These are phyloP conservation scores for Ophiosphaerella korrae DNA, from an alignment of 2,329 filamentous ascomycete species.

Conservation along the genomic window DNA sequence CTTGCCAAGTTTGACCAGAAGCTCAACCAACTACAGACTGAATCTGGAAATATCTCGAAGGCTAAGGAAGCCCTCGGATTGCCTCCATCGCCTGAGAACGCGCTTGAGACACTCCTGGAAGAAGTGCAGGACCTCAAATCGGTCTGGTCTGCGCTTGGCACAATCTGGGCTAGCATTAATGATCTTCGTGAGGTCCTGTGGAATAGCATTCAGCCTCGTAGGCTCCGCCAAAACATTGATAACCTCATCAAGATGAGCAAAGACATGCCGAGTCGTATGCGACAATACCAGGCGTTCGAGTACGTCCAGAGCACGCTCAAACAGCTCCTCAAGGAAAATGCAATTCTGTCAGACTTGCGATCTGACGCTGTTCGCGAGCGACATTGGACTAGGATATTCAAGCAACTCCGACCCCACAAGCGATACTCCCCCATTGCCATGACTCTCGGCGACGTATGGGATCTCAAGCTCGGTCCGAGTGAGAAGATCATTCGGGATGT, in stretches of 20 bases:
- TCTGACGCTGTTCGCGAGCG: constrained; percentile 95
- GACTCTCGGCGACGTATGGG: constrained; percentile 98
- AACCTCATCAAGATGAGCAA: constrained; percentile 96
- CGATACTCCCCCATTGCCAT: constrained; percentile 92
- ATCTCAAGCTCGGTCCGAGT: constrained; percentile 85
- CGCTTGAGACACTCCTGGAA: constrained; percentile 84
- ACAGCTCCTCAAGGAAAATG: constrained; percentile 87
- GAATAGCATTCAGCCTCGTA: constrained; percentile 94
- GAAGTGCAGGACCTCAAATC: constrained; percentile 99
- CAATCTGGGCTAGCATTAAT: constrained; percentile 95
- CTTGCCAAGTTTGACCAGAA: constrained; percentile 81
- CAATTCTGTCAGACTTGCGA: constrained; percentile 85
- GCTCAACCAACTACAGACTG: constrained; percentile 82
- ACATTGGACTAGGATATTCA: constrained; percentile 98
- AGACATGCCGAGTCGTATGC: constrained; percentile 98
- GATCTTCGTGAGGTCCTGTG: constrained; percentile 91
- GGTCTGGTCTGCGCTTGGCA: constrained; percentile 93
- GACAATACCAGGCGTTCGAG: constrained; percentile 99
- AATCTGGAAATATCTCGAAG: constrained; percentile 91
- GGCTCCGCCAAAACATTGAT: constrained; percentile 87
- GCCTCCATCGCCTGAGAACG: constrained; percentile 76
- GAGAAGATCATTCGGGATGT: constrained; percentile 90
- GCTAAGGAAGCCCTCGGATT: constrained; percentile 97
- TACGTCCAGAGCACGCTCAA: constrained; percentile 92
- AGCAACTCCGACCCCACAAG: constrained; percentile 88